These are phyloP conservation scores for Kodamaea lidongshanica DNA, from an alignment of 805 yeast genomes.

Conservation along the genomic window DNA sequence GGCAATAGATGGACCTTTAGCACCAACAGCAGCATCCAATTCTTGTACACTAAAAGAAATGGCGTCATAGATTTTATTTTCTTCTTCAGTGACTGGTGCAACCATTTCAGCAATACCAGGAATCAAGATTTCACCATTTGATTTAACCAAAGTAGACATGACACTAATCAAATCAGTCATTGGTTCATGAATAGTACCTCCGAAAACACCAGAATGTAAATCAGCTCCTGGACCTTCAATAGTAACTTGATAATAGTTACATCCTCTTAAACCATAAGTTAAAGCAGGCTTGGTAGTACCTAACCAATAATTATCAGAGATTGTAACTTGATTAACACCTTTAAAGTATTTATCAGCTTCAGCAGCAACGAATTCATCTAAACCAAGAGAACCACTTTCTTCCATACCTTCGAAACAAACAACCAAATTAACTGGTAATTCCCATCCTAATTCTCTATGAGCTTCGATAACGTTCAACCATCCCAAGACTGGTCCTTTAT, in stretches of 20 bases:
- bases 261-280: constrained; percentile 96
- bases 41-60: constrained; percentile 84
- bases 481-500: constrained; percentile 96
- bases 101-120: constrained; percentile 93
- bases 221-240: constrained; percentile 94
- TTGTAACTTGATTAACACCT: constrained; percentile 89
- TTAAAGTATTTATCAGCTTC: constrained; percentile 81
- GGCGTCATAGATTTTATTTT: constrained; percentile 69
- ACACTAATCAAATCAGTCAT: constrained; percentile 85
- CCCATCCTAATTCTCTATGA: constrained; percentile 75
- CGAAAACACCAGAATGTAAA: constrained; percentile 94
- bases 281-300: constrained; percentile 96
- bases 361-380: constrained; percentile 71
- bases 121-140: constrained; percentile 74
- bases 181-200: constrained; percentile 97
- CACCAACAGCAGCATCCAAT: constrained; percentile 79
- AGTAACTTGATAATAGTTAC: constrained; percentile 80
- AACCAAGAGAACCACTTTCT: constrained; percentile 91
- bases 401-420: constrained; percentile 99
- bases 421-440: constrained; percentile 87
- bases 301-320: constrained; percentile 96
- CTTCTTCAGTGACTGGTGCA: constrained; percentile 82
- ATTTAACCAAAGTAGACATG: constrained; percentile 69
- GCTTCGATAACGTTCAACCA: constrained; percentile 95
- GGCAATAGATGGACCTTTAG: constrained; percentile 50